phyloP scores from a whole-genome alignment of 1,284 basidiomycete species.

The Leccinum pachyderme region DNA sequence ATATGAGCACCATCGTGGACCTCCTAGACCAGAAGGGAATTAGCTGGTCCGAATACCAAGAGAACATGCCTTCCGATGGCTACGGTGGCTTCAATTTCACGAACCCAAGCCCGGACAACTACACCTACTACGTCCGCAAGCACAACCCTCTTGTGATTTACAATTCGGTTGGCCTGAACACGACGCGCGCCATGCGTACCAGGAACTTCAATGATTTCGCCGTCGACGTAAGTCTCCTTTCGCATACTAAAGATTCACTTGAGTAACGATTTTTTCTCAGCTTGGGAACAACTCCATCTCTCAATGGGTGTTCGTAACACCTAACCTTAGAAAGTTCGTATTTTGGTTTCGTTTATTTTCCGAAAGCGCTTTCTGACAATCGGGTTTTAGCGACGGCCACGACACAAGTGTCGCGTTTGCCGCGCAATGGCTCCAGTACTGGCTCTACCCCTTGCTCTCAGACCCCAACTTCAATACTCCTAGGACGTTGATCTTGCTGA shows the following conservation, averaged over 20 bases:
- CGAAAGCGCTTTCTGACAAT: not conserved
- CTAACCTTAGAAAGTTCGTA: conserved; percentile 43
- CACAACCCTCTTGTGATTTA: conserved; percentile 59
- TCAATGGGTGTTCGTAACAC: conserved; percentile 63
- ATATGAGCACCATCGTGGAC: conserved; percentile 51
- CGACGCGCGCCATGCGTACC: conserved; percentile 45
- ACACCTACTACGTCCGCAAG: conserved; percentile 56
- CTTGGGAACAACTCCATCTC: conserved; percentile 44
- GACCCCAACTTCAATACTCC: conserved; percentile 48
- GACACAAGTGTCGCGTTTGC: conserved; percentile 56
- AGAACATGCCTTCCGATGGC: conserved; percentile 59
- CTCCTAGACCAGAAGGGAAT: conserved; percentile 60
- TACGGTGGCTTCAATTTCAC: conserved; percentile 49
- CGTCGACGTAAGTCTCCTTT: conserved; percentile 47
- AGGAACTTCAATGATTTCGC: conserved; percentile 66
- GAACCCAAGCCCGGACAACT: conserved; percentile 31
- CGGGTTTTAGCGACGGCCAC: conserved; percentile 38
- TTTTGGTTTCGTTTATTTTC: not conserved
- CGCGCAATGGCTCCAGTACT: conserved; percentile 49
- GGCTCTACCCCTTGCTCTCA: conserved; percentile 50
- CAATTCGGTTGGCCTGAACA: conserved; percentile 44
- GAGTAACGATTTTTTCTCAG: conserved; percentile 1
- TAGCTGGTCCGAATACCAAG: conserved; percentile 55
- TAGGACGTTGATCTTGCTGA: conserved; percentile 53
- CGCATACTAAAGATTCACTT: conserved; percentile 33